Base-by-base conservation (phyloP, 192 early-diverging fungal species). In the Diversispora epigaea region DNA sequence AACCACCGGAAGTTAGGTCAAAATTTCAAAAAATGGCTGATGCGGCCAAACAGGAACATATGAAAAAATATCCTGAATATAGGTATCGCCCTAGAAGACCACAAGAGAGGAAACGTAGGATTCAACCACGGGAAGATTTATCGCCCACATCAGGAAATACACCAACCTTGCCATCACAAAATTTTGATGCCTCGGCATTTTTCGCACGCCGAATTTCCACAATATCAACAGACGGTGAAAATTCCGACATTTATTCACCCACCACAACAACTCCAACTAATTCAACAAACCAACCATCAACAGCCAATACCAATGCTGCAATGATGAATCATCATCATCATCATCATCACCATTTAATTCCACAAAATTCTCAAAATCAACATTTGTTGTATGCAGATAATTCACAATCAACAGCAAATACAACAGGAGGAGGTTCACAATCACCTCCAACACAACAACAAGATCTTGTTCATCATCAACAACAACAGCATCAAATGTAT, bases 21-120 rank as follows among this genome's bases (percentile, higher is more conserved):
- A 39, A 71, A 7, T 82, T 79, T 21, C 55, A 66, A 25, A 22
- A 25, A 4, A 72, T 79, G 15, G 78, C 78, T 0, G 70, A 76
- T 43, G 63, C 46, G 9, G 73, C 60, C 11, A 76, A 80, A 22
- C 21, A 67, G 17, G 69, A 79, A 14, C 78, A 79, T 39, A 61
- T 47, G n/a, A 21, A 78, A 39, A 68, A 58, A 19, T 73, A 77
- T 25, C 81, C 81, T 12, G 57, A 74, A 32, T 82, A 76, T 25
- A 49, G 68, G 6, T 69, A 69, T 69, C 68, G 68, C 22, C 68
- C 68, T 39, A 21, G 68, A 39, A 49, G 68, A 39, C 68, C 68
- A 7, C 68, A 69, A 69, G 68, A 69, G 40, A 49, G 50, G 14
- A 69, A 69, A 21, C 68, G 68, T 8, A 49, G 68, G 14, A 54